Conservation (phyloP, 768 basidiomycete species). For the Holtermannia corniformis region DNA sequence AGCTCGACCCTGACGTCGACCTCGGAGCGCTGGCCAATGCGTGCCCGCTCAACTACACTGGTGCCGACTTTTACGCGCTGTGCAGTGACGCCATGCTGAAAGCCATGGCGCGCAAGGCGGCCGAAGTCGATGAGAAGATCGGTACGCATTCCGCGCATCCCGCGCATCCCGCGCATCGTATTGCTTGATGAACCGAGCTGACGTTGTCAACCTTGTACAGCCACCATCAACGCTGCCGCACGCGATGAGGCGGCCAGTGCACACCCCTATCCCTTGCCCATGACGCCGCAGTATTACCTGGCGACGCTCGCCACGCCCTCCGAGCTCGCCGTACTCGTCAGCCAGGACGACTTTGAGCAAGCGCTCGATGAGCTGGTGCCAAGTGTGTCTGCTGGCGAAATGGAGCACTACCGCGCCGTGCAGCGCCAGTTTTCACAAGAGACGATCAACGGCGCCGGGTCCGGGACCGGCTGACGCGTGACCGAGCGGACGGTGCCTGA, state of each 20-base stretch:
- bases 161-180: too few relatives aligned
- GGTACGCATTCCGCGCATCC: constrained; percentile 43
- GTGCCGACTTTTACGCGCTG: constrained; percentile 95
- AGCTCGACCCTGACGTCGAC: constrained; percentile 58
- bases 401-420: constrained; percentile 69
- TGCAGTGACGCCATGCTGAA: constrained; percentile 94
- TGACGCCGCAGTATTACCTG: constrained; percentile 85
- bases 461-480: neutral
- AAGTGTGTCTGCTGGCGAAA: constrained; percentile 63
- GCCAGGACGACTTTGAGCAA: constrained; percentile 60
- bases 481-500: neutral
- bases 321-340: constrained; percentile 69
- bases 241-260: neutral
- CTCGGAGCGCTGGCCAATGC: constrained; percentile 56
- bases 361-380: constrained; percentile 53
- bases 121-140: constrained; percentile 64
- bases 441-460: neutral
- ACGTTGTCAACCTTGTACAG: too few relatives aligned
- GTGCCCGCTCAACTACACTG: constrained; percentile 90
- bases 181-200: neutral
- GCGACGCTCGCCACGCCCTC: constrained; percentile 62
- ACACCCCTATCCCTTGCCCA: constrained; percentile 50
- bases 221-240: neutral
- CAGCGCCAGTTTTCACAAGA: constrained; percentile 51
- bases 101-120: constrained; percentile 83